Evolutionary conservation across 2,329 filamentous ascomycete genomes (phyloP).

Genomic region (Talaromyces sp.): DNA sequence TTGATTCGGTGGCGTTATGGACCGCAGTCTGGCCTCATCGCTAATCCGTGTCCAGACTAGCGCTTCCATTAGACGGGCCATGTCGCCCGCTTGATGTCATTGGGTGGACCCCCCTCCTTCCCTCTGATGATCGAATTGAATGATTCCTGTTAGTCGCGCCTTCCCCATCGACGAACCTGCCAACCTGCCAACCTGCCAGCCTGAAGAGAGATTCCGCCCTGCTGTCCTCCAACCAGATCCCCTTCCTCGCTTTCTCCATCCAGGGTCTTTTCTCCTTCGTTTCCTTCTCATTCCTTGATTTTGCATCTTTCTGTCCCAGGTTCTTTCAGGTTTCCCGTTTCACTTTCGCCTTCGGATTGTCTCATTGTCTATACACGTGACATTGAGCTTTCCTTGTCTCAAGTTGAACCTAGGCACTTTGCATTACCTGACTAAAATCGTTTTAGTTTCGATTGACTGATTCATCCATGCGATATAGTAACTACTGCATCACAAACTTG

Average conservation of each 20-base stretch:
- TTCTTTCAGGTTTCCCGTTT: not conserved
- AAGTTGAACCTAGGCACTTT: not conserved
- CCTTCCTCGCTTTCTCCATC: not conserved
- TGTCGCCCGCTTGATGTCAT: conserved; percentile 4
- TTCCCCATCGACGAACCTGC: not conserved
- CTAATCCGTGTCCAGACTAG: not conserved
- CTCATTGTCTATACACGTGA: conserved; percentile 10
- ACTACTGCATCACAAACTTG: not conserved
- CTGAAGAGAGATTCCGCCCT: not conserved
- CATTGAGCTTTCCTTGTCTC: conserved; percentile 1
- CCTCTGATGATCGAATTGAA: too few species aligned
- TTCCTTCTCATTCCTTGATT: not conserved
- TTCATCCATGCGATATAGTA: not conserved
- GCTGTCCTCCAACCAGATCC: not conserved
- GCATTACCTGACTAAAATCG: not conserved
- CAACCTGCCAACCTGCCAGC: not conserved
- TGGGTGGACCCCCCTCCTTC: not conserved
- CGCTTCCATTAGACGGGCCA: not conserved
- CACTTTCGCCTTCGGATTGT: not conserved
- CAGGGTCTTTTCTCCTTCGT: not conserved
- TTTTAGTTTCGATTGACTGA: not conserved
- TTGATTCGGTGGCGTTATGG: not conserved
- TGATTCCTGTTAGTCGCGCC: not conserved
- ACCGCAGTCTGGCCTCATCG: not conserved
- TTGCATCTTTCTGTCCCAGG: not conserved